phyloP scores from a whole-genome alignment of 805 yeast genomes.

The Metschnikowia continentalis region DNA sequence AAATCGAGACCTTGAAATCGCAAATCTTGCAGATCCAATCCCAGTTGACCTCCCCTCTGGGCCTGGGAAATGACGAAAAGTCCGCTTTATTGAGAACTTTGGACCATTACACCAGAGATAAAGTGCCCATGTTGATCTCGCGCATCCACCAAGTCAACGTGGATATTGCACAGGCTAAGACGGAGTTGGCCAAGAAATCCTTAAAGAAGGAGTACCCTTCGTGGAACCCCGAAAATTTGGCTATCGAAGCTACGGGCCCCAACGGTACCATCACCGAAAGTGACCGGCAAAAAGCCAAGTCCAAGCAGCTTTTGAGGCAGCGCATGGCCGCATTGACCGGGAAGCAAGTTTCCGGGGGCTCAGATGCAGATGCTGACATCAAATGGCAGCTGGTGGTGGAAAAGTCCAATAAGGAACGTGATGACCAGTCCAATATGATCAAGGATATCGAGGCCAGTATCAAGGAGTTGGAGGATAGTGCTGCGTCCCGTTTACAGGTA shows the following conservation, averaged over 20 bases:
- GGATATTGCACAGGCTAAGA: conserved; percentile 61
- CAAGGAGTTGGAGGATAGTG: conserved; percentile 53
- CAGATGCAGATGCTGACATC: conserved; percentile 52
- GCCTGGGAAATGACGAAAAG: conserved; percentile 42
- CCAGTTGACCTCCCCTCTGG: conserved; percentile 24
- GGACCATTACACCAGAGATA: conserved; percentile 55
- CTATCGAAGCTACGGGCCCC: conserved; percentile 75
- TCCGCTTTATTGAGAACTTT: conserved; percentile 54
- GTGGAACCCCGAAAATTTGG: conserved; percentile 41
- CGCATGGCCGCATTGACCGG: conserved; percentile 95
- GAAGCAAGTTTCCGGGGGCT: conserved; percentile 43
- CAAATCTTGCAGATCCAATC: conserved; percentile 50
- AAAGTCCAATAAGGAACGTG: conserved; percentile 49
- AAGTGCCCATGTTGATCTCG: conserved; percentile 66
- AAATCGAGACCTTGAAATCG: conserved; percentile 60
- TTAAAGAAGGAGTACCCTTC: conserved; percentile 64
- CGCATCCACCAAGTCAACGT: conserved; percentile 61
- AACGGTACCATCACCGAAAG: conserved; percentile 81
- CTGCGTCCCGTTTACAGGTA: conserved; percentile 40
- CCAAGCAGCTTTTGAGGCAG: conserved; percentile 72
- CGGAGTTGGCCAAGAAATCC: conserved; percentile 56
- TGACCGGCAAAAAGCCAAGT: conserved; percentile 75
- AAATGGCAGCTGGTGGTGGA: conserved; percentile 50
- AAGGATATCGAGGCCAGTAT: conserved; percentile 71
- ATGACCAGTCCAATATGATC: conserved; percentile 55